Evolutionary conservation across 1,284 basidiomycete species (phyloP).

Genomic region (Ceratobasidium sp.): DNA sequence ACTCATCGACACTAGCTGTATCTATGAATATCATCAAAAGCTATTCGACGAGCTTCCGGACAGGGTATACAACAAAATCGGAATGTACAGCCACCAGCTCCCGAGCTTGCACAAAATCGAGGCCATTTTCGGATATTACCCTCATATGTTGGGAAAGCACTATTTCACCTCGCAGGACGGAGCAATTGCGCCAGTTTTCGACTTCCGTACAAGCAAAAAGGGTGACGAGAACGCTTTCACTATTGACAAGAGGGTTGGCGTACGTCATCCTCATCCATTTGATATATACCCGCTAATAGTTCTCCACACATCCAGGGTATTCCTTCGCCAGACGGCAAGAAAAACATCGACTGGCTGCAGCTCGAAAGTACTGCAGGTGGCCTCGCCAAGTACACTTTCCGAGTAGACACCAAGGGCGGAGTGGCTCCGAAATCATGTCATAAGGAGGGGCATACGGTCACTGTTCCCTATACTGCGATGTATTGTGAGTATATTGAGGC

Average conservation of each 20-base stretch:
- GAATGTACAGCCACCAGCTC: constrained; percentile 20
- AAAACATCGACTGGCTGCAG: constrained; percentile 71
- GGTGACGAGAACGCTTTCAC: constrained; percentile 66
- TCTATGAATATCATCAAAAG: constrained; percentile 54
- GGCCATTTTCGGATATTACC: constrained; percentile 49
- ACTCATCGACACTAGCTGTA: constrained; percentile 72
- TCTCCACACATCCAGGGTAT: constrained; percentile 52
- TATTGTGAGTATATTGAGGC: constrained; percentile 58
- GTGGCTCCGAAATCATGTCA: constrained; percentile 67
- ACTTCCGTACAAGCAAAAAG: constrained; percentile 63
- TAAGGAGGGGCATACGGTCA: constrained; percentile 60
- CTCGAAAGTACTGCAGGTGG: constrained; percentile 64
- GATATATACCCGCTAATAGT: neutral
- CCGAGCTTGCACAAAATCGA: constrained; percentile 51
- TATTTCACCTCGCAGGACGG: constrained; percentile 67
- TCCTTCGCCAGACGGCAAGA: constrained; percentile 62
- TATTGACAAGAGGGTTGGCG: constrained; percentile 61
- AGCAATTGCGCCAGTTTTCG: constrained; percentile 68
- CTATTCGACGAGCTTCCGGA: constrained; percentile 62
- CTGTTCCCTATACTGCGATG: constrained; percentile 66
- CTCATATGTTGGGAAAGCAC: constrained; percentile 66
- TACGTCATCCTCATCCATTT: constrained; percentile 15
- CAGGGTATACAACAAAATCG: constrained; percentile 57
- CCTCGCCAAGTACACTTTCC: constrained; percentile 67
- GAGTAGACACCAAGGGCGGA: constrained; percentile 71